A percentile compares a stretch with the other conserved stretches of the same genome.
Conservation (phyloP, 2,329 filamentous ascomycete species). For the Coniochaeta sp. region DNA sequence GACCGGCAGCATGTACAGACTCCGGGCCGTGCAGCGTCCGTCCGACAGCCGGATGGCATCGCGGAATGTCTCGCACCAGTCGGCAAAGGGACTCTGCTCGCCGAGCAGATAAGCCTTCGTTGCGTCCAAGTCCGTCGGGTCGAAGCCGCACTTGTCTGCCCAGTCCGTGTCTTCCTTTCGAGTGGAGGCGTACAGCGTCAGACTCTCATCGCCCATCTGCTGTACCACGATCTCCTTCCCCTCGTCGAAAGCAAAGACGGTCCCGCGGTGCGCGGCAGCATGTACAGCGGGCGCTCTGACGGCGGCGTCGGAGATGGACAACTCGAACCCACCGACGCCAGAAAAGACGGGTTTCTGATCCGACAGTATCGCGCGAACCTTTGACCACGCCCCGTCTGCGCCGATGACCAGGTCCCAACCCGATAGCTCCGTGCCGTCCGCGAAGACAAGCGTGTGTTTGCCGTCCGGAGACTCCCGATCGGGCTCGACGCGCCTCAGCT, state of each 20-base stretch:
- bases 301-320: slow-evolving; percentile 32
- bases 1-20: slow-evolving; percentile 44
- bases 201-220: slow-evolving; percentile 38
- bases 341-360: slow-evolving; percentile 34
- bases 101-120: slow-evolving; percentile 27
- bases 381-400: slow-evolving; percentile 29
- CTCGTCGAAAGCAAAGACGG: slow-evolving; percentile 33
- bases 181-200: slow-evolving; percentile 30
- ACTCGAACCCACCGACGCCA: slow-evolving; percentile 33
- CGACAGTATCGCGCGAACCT: slow-evolving; percentile 24
- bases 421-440: slow-evolving; percentile 18
- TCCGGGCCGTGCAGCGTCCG: slow-evolving; percentile 28
- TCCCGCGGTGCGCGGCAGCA: slow-evolving; percentile 38
- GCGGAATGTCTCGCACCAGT: slow-evolving; percentile 34
- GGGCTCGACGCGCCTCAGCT: slow-evolving; percentile 29
- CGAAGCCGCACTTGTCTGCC: slow-evolving; percentile 32
- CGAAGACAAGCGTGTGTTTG: slow-evolving; percentile 27
- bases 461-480: slow-evolving; percentile 2
- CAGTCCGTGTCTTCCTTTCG: slow-evolving; percentile 28
- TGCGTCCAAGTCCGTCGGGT: slow-evolving; percentile 28
- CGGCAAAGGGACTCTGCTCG: slow-evolving; percentile 17
- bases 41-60: slow-evolving; percentile 31
- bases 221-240: slow-evolving; percentile 33
- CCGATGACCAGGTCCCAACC: slow-evolving; percentile 30
- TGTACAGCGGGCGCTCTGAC: slow-evolving; percentile 32